A percentile compares a stretch with the other conserved stretches of the same genome.
These are phyloP conservation scores for Salix arbutifolia DNA, from an alignment of 345 rosid species.

Conservation along the genomic window DNA sequence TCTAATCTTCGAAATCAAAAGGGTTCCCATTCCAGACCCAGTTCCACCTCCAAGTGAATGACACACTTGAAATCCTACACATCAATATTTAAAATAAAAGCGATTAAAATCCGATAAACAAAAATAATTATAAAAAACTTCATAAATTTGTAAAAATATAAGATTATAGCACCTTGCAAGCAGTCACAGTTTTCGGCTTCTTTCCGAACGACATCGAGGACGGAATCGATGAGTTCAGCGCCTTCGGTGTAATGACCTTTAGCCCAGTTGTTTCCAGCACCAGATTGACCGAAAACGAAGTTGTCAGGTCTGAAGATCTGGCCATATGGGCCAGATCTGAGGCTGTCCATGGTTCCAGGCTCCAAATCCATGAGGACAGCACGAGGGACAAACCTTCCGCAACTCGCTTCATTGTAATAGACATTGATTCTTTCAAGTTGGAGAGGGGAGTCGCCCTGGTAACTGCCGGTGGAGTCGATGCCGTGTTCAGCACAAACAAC, in stretches of 20 bases:
- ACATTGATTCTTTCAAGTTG: conserved; percentile 29
- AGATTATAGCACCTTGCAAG: conserved; percentile 13
- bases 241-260: conserved; percentile 32
- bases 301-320: conserved; percentile 29
- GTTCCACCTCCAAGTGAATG: conserved; percentile 32
- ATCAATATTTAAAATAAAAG: not conserved
- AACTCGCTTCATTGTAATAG: conserved; percentile 26
- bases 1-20: conserved; percentile 26
- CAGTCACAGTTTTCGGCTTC: conserved; percentile 32
- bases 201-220: conserved; percentile 27
- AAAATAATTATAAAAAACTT: not conserved
- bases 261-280: conserved; percentile 29
- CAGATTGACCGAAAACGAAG: conserved; percentile 30
- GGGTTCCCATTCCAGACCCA: conserved; percentile 33
- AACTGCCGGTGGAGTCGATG: conserved; percentile 24
- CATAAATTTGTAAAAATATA: not conserved
- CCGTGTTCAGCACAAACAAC: conserved; percentile 28
- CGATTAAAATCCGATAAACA: not conserved
- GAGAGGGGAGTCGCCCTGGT: conserved; percentile 19
- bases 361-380: conserved; percentile 33
- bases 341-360: conserved; percentile 28
- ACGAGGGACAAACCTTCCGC: conserved; percentile 28
- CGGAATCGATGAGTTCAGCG: conserved; percentile 27
- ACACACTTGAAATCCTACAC: conserved; percentile 25
- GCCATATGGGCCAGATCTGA: conserved; percentile 25